Base-by-base conservation (phyloP, 2,329 filamentous ascomycete species). In the Fonsecaea nubica region DNA sequence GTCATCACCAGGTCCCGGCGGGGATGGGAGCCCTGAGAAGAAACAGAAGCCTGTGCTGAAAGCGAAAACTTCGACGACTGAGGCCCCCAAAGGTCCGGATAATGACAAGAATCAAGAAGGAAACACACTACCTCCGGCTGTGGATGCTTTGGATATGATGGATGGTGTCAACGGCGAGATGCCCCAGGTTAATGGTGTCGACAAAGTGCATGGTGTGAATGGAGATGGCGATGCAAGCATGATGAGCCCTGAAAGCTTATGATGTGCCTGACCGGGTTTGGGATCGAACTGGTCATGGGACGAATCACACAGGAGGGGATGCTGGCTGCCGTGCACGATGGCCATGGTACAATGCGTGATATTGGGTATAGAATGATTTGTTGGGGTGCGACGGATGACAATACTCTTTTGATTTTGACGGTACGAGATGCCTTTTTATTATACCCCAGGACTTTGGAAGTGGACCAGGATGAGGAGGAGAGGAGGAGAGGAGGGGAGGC, bases 241-340 rank as follows among this genome's bases (percentile, higher is more conserved):
- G 87, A 92, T 94, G 84, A 95, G 91, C 75, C 92, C 92, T 3
- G 89, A 94, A 80, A 93, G 91, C 77, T 50, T 72, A 50, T 72
- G 48, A 65, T 55, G 10, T 25, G 18, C 45, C 25, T n/a, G 45
- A 50, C 45, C 3, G 18, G 45, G 18, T 25, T 15, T 10, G 18
- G 45, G 45, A 25, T 25, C 21, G 45, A 10, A 30, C 33, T 32
- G 33, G 33, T 58, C 36, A 38, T 50, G 45, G 12, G 25, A 6
- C 13, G 21, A 32, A 30, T 13, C 18, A 42, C 18, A 42, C n/a
- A 42, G 15, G 15, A 25, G 25, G 40, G 10, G 9, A 56, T 18
- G 18, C 48, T 53, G 18, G 21, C 10, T 50, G 45, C 45, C 45
- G 45, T 50, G 45, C 45, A 50, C 12, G 18, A 12, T 13, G 4